Conservation (phyloP, 768 basidiomycete genomes). For the Auriscalpium microsporum region DNA sequence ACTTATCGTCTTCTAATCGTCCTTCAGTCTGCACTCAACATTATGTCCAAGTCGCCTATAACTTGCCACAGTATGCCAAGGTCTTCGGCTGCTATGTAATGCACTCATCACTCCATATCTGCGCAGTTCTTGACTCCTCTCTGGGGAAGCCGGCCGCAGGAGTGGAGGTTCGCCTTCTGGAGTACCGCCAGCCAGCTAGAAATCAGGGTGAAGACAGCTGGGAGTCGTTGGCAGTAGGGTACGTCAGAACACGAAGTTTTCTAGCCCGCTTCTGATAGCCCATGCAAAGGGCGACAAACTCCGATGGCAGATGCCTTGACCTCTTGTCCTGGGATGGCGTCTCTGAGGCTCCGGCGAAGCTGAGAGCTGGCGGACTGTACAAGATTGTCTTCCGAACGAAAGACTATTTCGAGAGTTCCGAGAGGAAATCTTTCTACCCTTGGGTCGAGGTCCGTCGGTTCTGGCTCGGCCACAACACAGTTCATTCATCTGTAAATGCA, state of each 20-base stretch:
- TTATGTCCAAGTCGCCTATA: constrained; percentile 65
- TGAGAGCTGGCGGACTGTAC: constrained; percentile 55
- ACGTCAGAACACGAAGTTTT: not conserved
- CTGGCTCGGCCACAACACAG: not conserved
- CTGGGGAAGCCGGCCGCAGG: constrained; percentile 73
- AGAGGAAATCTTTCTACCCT: constrained; percentile 75
- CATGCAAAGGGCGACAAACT: constrained; percentile 54
- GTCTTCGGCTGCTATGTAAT: too few species aligned
- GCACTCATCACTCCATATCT: not conserved
- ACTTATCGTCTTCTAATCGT: not conserved
- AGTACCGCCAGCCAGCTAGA: constrained; percentile 26
- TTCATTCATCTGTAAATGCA: not conserved
- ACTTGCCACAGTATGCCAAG: constrained; percentile 73
- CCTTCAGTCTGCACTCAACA: not conserved
- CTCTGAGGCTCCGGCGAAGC: constrained; percentile 35
- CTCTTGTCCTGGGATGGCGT: constrained; percentile 55
- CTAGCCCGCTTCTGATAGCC: constrained; percentile 6
- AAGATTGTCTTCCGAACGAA: constrained; percentile 82
- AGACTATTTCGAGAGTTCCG: constrained; percentile 63
- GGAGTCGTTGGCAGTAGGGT: constrained; percentile 55
- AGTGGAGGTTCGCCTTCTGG: constrained; percentile 56
- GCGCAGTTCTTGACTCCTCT: constrained; percentile 76
- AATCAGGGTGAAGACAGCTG: constrained; percentile 37
- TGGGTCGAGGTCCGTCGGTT: constrained; percentile 66
- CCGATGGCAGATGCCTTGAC: constrained; percentile 74